Base-by-base conservation (phyloP, 2,329 filamentous ascomycete species). In the Aspergillus sp. region DNA sequence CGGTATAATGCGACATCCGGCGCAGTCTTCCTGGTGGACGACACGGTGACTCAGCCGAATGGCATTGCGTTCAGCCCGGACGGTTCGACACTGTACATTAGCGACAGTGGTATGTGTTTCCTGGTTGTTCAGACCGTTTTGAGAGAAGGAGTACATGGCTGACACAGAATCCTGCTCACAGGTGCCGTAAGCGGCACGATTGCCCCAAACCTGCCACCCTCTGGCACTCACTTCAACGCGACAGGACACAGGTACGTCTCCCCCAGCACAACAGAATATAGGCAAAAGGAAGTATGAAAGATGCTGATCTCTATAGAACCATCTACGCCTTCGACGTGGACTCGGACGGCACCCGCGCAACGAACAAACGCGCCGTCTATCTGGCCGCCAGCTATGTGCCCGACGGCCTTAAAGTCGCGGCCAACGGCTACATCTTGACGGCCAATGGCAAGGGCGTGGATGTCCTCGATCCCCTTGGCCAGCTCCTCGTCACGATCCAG, bases 51-150 rank as follows among this genome's bases (percentile, higher is more conserved):
- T n/a, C 62, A 72, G 40, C 64, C 66, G 27, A 75, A 75, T 48
- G 72, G 73, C 5, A 64, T 75, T 5, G 70, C 69, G 26, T 67
- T 75, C 44, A 67, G 60, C 3, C 71, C 71, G 0, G 69, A 73
- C 45, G 53, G 64, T 26, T 69, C 68, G 35, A 67, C 65, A 4
- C 52, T 75, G 10, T 75, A 75, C 48, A 67, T 76, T 12, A 65
- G 64, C 41, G 72, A 74, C 51, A 72, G 69, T 4, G 57, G 51
- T n/a, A 29, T 10, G 39, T 41, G 29, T 30, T n/a, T 19, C 19
- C 19, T 19, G 19, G 19, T 19, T 2, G 19, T 19, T 19, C 19
- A 19, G 19, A 19, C 19, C 19, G 2, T 2, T 19, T 19, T 19
- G 19, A 19, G 19, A 19, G 19, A 19, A 19, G 19, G 19, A 19